Evolutionary conservation across 2,329 filamentous ascomycete genomes (phyloP).

Genomic region (Neoarthrinium moseri): DNA sequence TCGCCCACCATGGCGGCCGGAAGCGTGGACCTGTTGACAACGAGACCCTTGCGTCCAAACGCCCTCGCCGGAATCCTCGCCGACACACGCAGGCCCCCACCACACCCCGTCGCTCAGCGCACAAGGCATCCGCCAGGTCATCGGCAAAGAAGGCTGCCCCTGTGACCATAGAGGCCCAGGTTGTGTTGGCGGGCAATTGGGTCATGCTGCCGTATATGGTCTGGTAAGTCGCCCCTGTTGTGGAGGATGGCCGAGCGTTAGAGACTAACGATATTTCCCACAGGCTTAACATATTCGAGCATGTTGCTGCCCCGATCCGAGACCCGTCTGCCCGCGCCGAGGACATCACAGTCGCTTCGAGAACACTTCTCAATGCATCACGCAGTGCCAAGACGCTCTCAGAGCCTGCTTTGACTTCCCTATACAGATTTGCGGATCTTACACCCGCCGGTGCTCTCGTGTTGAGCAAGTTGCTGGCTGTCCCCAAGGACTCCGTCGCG

Average conservation of each 20-base stretch:
- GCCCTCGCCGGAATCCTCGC: background rate
- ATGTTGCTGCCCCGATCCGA: conserved; percentile 60
- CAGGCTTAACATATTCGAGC: conserved; percentile 54
- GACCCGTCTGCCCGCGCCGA: conserved; percentile 37
- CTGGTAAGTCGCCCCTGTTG: conserved; percentile 4
- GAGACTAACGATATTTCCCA: background rate
- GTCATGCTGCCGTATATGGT: conserved; percentile 9
- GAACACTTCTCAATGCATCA: conserved; percentile 58
- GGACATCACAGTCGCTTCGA: conserved; percentile 37
- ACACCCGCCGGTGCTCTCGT: conserved; percentile 39
- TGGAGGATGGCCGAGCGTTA: background rate
- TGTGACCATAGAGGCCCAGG: too few species aligned
- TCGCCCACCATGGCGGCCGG: background rate
- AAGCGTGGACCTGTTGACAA: too few species aligned
- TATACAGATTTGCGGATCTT: conserved; percentile 70
- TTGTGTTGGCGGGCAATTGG: conserved; percentile 11
- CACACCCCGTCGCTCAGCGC: background rate
- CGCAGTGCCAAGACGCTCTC: conserved; percentile 63
- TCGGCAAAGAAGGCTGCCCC: background rate
- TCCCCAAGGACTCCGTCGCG: conserved; percentile 42
- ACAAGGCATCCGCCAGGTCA: background rate
- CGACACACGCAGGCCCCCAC: background rate
- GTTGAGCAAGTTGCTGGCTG: conserved; percentile 32
- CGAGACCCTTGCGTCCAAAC: conserved; percentile 7
- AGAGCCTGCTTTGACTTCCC: conserved; percentile 70